phyloP scores from a whole-genome alignment of 129 eudicot genomes.

The Kitagawia praeruptora region DNA sequence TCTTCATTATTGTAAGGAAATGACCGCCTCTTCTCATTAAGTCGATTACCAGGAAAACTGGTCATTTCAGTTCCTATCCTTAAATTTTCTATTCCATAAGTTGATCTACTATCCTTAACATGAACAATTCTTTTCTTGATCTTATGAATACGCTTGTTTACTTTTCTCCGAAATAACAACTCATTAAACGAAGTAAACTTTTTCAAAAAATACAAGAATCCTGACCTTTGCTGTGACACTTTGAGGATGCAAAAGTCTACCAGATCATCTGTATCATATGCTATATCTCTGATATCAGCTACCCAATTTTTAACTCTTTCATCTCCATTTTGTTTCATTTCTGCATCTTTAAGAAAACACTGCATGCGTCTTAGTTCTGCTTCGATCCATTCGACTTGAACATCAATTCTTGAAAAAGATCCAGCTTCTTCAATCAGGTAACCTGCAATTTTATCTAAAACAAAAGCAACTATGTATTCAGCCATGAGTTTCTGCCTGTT shows the following conservation, averaged over 20 bases:
- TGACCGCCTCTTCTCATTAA: neutral
- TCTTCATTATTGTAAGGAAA: neutral
- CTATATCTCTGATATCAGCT: neutral
- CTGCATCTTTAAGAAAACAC: conserved; percentile 7
- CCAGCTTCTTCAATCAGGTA: conserved; percentile 3
- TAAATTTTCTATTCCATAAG: neutral
- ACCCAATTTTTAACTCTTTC: conserved; percentile 8
- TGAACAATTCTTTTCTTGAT: conserved; percentile 1
- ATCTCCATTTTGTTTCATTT: conserved; percentile 4
- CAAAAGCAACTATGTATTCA: conserved; percentile 5
- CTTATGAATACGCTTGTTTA: neutral
- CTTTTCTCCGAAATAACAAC: neutral
- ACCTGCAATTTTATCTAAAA: conserved; percentile 5
- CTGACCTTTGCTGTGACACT: neutral
- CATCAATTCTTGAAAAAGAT: neutral
- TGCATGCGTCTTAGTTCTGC: conserved; percentile 7
- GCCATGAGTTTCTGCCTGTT: conserved; percentile 1
- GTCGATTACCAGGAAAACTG: neutral
- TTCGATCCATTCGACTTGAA: conserved; percentile 4
- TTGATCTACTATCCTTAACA: conserved; percentile 3
- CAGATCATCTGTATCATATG: conserved; percentile 10
- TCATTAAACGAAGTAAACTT: neutral
- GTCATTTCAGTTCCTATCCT: neutral
- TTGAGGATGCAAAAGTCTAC: conserved; percentile 2
- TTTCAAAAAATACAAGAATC: neutral